Conservation (phyloP, 352 stramenopile genomes). For the Phytophthora idaei region DNA sequence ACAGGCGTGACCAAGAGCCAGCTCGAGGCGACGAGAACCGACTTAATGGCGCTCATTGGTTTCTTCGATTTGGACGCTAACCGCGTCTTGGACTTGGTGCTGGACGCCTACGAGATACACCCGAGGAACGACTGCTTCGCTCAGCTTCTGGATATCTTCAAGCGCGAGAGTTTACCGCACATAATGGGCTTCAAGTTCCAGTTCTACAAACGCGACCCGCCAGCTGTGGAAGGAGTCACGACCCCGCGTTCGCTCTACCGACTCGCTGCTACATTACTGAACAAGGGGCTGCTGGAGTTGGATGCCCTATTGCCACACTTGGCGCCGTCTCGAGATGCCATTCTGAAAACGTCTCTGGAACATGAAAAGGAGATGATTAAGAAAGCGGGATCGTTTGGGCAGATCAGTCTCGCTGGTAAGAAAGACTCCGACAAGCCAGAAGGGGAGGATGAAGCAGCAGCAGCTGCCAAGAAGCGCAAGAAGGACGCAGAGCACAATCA, state of each 20-base stretch:
- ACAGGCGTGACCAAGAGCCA: conserved; percentile 67
- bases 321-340: conserved; percentile 66
- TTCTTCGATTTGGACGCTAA: conserved; percentile 98
- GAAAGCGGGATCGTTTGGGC: conserved; percentile 63
- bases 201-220: conserved; percentile 77
- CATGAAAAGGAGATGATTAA: conserved; percentile 65
- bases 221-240: conserved; percentile 36
- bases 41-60: conserved; percentile 80
- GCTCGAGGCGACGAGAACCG: conserved; percentile 69
- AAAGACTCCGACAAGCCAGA: conserved; percentile 46
- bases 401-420: conserved; percentile 74
- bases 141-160: conserved; percentile 75
- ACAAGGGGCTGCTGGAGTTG: conserved; percentile 78
- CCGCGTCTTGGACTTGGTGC: conserved; percentile 92
- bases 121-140: conserved; percentile 80
- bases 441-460: conserved; percentile 33
- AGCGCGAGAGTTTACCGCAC: conserved; percentile 82
- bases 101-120: conserved; percentile 94
- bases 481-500: conserved; percentile 62
- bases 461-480: conserved; percentile 26
- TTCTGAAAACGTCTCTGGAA: conserved; percentile 48
- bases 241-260: conserved; percentile 83
- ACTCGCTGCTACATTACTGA: conserved; percentile 87
- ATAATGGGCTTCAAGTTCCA: conserved; percentile 95
- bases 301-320: conserved; percentile 84